Base-by-base conservation (phyloP, 768 basidiomycete genomes). In the Trametes elegans region DNA sequence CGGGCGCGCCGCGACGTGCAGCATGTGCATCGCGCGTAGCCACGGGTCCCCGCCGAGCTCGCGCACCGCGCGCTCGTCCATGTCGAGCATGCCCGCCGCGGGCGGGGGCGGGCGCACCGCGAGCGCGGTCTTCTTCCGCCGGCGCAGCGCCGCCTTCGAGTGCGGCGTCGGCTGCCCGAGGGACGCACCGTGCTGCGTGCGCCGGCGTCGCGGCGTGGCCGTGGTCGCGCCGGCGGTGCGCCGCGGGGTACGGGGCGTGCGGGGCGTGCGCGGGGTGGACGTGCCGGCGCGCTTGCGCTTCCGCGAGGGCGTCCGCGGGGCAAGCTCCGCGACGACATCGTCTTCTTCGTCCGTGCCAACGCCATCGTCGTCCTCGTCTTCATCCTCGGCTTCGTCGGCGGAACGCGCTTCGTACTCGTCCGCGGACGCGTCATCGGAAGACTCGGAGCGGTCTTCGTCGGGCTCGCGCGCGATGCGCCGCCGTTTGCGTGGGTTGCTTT, bases 1-100 rank as follows among this genome's bases (percentile, higher is more conserved):
- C 1, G 97, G 96, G 7, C 95, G 81, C 46, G 91, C 90, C 1
- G 91, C 92, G 13, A 98, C 97, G 67, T 98, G 97, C 43, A 98
- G 69, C 11, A 92, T 82, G 66, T 93, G 87, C 85, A 96, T 90
- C 6, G 92, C 88, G 8, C 93, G 79, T 49, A 93, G 69, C 83
- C 90, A 96, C 2, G 92, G 85, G 64, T 95, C 88, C 34, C 34
- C 35, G 38, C 58, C 46, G 11, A 55, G 45, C 49, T 35, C 29
- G 18, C 40, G 49, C 21, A 42, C 56, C 66, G 39, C 40, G 18
- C 48, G 46, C 7, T 45, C 56, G 27, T 53, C 62, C 73, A 47
- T 67, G 44, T 73, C 71, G 58, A 68, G 69, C 18, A 70, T 66
- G 16, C 67, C 58, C 48, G 72, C 72, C 2, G 70, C 55, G 3